Evolutionary conservation across 2,329 filamentous ascomycete genomes (phyloP), one percentile per base, ranked within the genome.

Genomic region (Thyridium curvatum): DNA sequence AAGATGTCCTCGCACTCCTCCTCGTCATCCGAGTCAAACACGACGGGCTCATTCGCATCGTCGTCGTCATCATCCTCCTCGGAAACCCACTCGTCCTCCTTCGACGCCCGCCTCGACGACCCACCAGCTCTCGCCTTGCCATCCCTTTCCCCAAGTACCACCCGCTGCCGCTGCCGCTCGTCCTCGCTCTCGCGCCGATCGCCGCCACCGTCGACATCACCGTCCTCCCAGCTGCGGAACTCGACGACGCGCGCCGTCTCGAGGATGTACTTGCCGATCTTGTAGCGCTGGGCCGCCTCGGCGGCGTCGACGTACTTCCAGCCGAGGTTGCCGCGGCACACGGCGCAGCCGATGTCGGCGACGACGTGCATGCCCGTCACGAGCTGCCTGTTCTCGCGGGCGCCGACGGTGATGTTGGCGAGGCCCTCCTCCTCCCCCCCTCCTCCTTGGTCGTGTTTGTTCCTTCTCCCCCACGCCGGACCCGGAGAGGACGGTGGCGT

Each of bases 301-400:
- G 68, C 69, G 2, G 79, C 79, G 53, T 80, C 74, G 32, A 83
- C 67, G 50, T 84, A 84, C 56, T 83, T 83, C 80, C 80, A 84
- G 14, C 80, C 80, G 8, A 84, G 53, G 49, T 74, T 74, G 37
- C 62, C 64, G 18, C 62, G 60, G 56, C 80, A 84, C 18, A 71
- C 61, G 9, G 54, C 54, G 51, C 80, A 84, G 34, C 56, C 65
- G 35, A 83, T 79, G 57, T 84, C 79, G 4, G 79, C 75, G 7
- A 84, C 79, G 6, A 76, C 67, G 56, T 84, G 80, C 51, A 68
- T 65, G 3, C 80, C 80, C 2, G 80, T 84, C 12, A 75, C 71
- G 6, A 84, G 66, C 46, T 74, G 68, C 18, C 80, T 64, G 39
- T 66, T 70, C 53, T 79, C 77, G 6, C 65, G 60, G 32, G 63